Base-by-base conservation (phyloP, 1,284 basidiomycete species). In the Malassezia globosa region DNA sequence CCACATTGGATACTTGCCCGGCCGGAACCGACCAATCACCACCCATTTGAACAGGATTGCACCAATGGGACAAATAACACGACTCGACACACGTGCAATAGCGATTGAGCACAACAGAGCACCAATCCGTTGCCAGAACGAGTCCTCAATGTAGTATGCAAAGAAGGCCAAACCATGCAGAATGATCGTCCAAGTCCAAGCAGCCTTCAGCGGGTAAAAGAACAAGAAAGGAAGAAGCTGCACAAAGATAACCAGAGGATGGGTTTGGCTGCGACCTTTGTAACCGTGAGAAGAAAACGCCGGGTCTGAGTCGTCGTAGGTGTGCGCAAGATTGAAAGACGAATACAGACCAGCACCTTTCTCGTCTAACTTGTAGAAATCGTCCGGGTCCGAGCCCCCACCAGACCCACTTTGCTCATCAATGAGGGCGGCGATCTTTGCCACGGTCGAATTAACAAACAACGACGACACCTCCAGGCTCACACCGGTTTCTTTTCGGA, bases 31-130 rank as follows among this genome's bases (percentile, higher is more conserved):
- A 33, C 68, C 68, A 26, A 71, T 69, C 46, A 71, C 63, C 44
- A 71, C 37, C 68, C 68, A 71, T 56, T 71, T 71, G 62, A 71
- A 71, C n/a, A 61, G 60, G 34, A 71, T 71, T 27, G 68, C 66
- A 10, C 63, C 63, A 46, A 64, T 47, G 27, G 68, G 68, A 45
- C 68, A 69, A 52, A 71, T 66, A 56, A 71, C 67, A 45, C 68
- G 68, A 54, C 60, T 63, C 5, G 66, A 69, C 36, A 71, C 49
- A 35, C 68, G 58, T 11, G 68, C 68, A 33, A 71, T 60, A 24
- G 63, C 24, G 43, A 71, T 63, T 5, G 68, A 69, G 24, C 63
- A 62, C 3, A 71, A 53, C 51, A 71, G 52, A 7, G 63, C 63
- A 37, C 62, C 68, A 2, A 71, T 63, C 24, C 68, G 64, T 53